Conservation (phyloP, 805 yeast genomes). For the Wickerhamomyces silvicola region DNA sequence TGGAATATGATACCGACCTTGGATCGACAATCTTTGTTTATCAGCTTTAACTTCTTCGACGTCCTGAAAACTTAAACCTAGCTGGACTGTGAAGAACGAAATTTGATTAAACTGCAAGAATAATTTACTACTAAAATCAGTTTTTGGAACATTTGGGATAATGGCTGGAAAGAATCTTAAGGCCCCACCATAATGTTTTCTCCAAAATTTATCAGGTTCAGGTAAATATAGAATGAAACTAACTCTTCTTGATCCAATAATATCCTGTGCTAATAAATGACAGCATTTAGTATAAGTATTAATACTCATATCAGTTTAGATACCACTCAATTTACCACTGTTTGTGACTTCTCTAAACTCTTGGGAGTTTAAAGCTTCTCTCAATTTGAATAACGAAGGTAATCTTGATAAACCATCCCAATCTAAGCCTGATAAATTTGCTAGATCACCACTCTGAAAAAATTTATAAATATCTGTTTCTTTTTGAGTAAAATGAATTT, state of each 20-base stretch:
- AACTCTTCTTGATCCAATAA: slow-evolving; percentile 89
- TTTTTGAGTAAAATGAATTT: slow-evolving; percentile 86
- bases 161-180: slow-evolving; percentile 80
- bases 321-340: slow-evolving; percentile 86
- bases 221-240: slow-evolving; percentile 90
- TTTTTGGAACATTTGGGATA: slow-evolving; percentile 81
- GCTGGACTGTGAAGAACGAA: slow-evolving; percentile 93
- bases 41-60: slow-evolving; percentile 95
- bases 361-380: slow-evolving; percentile 85
- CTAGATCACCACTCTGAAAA: slow-evolving; percentile 83
- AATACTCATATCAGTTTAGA: slow-evolving; percentile 85
- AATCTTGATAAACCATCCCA: slow-evolving; percentile 66
- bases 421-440: slow-evolving; percentile 82
- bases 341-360: slow-evolving; percentile 81
- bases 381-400: slow-evolving; percentile 67
- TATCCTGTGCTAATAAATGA: slow-evolving; percentile 92
- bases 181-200: slow-evolving; percentile 90
- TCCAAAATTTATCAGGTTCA: slow-evolving; percentile 87
- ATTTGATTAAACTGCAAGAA: slow-evolving; percentile 95
- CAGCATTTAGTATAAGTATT: slow-evolving; percentile 91
- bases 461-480: slow-evolving; percentile 97
- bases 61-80: slow-evolving; percentile 95
- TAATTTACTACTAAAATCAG: slow-evolving; percentile 63
- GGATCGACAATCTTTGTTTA: slow-evolving; percentile 84
- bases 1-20: slow-evolving; percentile 99